Percentiles rank a stretch among this genome's conserved stretches.
Evolutionary conservation across 1,284 basidiomycete species (phyloP).

Genomic region (Microbotryum lychnidis-dioicae): DNA sequence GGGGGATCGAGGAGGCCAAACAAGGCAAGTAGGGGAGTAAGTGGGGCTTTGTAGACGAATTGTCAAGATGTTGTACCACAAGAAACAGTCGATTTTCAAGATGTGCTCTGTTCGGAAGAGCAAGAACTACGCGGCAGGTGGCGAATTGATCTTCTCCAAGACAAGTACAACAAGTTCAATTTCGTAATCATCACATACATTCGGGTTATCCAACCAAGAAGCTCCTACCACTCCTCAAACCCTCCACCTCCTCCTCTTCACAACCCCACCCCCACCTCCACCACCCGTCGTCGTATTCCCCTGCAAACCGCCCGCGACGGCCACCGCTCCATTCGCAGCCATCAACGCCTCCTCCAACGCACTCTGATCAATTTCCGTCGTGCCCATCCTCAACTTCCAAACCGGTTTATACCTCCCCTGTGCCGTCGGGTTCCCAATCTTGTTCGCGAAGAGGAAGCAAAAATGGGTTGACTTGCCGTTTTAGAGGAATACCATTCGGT

Average conservation of each 20-base stretch:
- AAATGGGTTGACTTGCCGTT: neutral
- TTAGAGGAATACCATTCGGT: conserved; percentile 23
- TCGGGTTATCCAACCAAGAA: too few species aligned
- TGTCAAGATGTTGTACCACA: too few species aligned
- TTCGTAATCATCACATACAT: too few species aligned
- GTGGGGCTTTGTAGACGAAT: neutral
- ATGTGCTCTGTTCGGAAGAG: too few species aligned
- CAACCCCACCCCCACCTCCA: conserved; percentile 11
- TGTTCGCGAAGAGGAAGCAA: neutral
- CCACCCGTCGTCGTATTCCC: neutral
- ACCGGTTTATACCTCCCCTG: neutral
- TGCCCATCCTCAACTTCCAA: neutral
- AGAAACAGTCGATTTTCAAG: too few species aligned
- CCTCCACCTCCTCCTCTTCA: conserved; percentile 16
- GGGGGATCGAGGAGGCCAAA: conserved; percentile 55
- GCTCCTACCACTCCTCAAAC: neutral
- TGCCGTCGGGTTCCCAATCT: neutral
- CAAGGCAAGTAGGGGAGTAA: neutral
- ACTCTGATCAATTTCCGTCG: neutral
- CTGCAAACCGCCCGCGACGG: neutral
- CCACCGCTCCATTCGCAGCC: neutral
- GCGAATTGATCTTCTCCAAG: too few species aligned
- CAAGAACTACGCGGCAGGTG: too few species aligned
- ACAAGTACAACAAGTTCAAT: too few species aligned
- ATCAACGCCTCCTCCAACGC: conserved; percentile 1